Evolutionary conservation across 192 early-diverging fungal species (phyloP).

Genomic region (Entomortierella beljakovae): DNA sequence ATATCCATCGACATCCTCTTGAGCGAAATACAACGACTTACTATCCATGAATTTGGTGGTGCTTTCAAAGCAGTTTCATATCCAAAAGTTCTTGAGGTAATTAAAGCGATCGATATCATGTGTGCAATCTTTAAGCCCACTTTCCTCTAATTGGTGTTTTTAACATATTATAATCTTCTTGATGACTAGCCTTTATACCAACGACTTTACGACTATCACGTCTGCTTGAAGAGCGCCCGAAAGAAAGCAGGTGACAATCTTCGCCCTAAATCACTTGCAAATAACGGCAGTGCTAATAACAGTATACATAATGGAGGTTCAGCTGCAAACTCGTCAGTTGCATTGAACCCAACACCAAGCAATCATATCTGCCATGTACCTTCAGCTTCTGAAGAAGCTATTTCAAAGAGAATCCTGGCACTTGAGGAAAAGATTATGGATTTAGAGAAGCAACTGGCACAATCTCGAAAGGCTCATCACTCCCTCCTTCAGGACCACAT

Average conservation of each 20-base stretch:
- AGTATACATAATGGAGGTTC: background rate
- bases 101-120: background rate
- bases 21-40: slow-evolving; percentile 11
- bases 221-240: slow-evolving; percentile 20
- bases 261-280: background rate
- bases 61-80: slow-evolving; percentile 6
- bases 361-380: background rate
- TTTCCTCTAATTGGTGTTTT: background rate
- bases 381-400: background rate
- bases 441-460: slow-evolving; percentile 24
- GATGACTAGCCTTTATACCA: slow-evolving; percentile 18
- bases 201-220: slow-evolving; percentile 20
- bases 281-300: background rate
- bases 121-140: background rate
- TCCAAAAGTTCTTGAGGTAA: slow-evolving; percentile 15
- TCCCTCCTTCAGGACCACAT: slow-evolving; percentile 28
- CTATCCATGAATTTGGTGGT: slow-evolving; percentile 21
- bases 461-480: slow-evolving; percentile 28
- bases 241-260: background rate
- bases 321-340: background rate
- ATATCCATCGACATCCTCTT: slow-evolving; percentile 8
- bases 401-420: background rate
- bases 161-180: background rate
- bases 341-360: background rate
- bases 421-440: slow-evolving; percentile 6